Evolutionary conservation across 2,329 filamentous ascomycete genomes (phyloP).

Genomic region (Curvularia lunata): DNA sequence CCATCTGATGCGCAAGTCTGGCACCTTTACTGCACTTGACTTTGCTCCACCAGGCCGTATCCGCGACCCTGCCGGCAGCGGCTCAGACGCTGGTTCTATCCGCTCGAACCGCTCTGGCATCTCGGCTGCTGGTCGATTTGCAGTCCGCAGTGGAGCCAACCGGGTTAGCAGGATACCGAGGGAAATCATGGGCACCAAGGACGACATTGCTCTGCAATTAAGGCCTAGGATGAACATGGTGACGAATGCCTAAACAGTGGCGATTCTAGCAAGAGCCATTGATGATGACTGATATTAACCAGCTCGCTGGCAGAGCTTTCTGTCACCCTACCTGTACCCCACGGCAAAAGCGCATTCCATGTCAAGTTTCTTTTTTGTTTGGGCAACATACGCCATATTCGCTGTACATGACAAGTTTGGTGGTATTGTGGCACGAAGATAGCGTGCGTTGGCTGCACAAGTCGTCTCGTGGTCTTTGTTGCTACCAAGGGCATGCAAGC

Average conservation of each 20-base stretch:
- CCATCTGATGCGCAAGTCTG: conserved; percentile 75
- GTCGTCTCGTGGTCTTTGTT: conserved; percentile 6
- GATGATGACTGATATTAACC: conserved; percentile 20
- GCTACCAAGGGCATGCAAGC: conserved; percentile 15
- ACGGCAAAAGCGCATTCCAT: conserved; percentile 33
- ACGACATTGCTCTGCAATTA: conserved; percentile 67
- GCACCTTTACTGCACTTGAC: conserved; percentile 78
- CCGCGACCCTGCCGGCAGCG: conserved; percentile 52
- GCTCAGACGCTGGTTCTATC: conserved; percentile 57
- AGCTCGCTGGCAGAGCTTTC: conserved; percentile 45
- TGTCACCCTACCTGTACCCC: conserved; percentile 12
- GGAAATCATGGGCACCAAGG: conserved; percentile 78
- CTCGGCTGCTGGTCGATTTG: conserved; percentile 71
- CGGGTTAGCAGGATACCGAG: conserved; percentile 84
- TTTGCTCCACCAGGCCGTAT: conserved; percentile 81
- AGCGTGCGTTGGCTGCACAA: conserved; percentile 29
- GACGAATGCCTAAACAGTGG: conserved; percentile 30
- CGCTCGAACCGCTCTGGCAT: conserved; percentile 79
- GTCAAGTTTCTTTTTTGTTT: conserved; percentile 22
- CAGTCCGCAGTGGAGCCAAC: conserved; percentile 80
- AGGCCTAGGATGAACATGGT: conserved; percentile 63
- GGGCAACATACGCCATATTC: conserved; percentile 12
- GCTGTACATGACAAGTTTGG: conserved; percentile 39
- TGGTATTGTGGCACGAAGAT: conserved; percentile 39
- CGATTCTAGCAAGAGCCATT: conserved; percentile 8